These are phyloP conservation scores for Cryphonectria naterciae DNA, from an alignment of 2,329 filamentous ascomycete genomes.

Conservation along the genomic window DNA sequence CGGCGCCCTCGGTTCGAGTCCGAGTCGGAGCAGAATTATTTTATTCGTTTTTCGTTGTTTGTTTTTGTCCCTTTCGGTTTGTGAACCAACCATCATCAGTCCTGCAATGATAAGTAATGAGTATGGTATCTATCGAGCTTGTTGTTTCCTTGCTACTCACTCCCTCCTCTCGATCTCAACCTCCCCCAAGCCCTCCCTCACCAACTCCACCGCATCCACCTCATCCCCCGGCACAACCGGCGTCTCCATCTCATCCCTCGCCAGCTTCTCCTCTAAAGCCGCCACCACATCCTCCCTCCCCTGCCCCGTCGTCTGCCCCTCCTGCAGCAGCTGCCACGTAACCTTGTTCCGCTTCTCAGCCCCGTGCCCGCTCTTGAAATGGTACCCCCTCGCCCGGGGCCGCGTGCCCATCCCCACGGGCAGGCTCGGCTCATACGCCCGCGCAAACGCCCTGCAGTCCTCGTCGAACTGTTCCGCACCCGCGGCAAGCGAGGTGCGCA, in stretches of 20 bases:
- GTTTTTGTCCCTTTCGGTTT: not conserved
- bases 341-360: slow-evolving; percentile 70
- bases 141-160: not conserved
- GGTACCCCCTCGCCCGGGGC: slow-evolving; percentile 80
- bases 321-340: slow-evolving; percentile 65
- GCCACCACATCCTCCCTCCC: slow-evolving; percentile 42
- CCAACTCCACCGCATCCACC: slow-evolving; percentile 54
- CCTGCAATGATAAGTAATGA: not conserved
- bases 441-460: slow-evolving; percentile 46
- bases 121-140: not conserved
- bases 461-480: slow-evolving; percentile 64
- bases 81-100: not conserved
- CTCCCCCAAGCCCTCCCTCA: slow-evolving; percentile 60
- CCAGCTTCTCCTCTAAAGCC: slow-evolving; percentile 42
- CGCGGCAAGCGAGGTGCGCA: slow-evolving; percentile 66
- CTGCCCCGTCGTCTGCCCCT: slow-evolving; percentile 34
- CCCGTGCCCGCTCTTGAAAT: slow-evolving; percentile 72
- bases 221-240: slow-evolving; percentile 51
- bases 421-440: slow-evolving; percentile 69
- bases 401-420: slow-evolving; percentile 77
- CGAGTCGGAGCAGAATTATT: not conserved
- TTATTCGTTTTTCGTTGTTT: not conserved
- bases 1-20: slow-evolving; percentile 14
- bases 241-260: slow-evolving; percentile 53
- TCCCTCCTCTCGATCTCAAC: slow-evolving; percentile 36